Evolutionary conservation across 2,329 filamentous ascomycete species (phyloP).

Genomic region (Arthroderma sp.): DNA sequence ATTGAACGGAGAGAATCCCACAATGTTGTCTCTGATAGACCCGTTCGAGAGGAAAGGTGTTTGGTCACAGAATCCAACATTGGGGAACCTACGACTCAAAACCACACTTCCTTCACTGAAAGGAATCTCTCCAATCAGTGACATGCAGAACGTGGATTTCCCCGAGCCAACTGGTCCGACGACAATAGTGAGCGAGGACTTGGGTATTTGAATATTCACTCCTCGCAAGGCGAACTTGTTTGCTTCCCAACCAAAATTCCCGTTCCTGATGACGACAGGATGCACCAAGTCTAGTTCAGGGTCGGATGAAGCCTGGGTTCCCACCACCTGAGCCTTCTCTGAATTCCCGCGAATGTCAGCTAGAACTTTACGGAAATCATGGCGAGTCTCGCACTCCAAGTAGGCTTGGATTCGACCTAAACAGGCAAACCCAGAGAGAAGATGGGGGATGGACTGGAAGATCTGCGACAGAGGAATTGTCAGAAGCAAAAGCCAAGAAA

Average conservation of each 20-base stretch:
- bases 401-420: constrained; percentile 20
- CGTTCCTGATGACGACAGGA: constrained; percentile 12
- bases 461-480: constrained; percentile 14
- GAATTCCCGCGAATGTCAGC: background rate
- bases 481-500: constrained; percentile 19
- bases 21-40: constrained; percentile 31
- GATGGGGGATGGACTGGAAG: constrained; percentile 15
- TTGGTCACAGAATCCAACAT: constrained; percentile 14
- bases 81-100: constrained; percentile 6
- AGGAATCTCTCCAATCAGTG: constrained; percentile 26
- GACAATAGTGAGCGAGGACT: constrained; percentile 19
- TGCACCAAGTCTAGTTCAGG: background rate
- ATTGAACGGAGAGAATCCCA: constrained; percentile 56
- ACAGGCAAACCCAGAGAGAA: constrained; percentile 16
- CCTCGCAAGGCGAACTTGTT: constrained; percentile 16
- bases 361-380: constrained; percentile 12
- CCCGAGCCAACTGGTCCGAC: constrained; percentile 22
- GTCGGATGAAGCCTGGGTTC: background rate
- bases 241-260: constrained; percentile 20
- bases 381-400: constrained; percentile 14
- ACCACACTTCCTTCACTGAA: constrained; percentile 18
- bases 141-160: constrained; percentile 26
- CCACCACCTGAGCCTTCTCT: background rate
- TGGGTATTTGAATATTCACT: constrained; percentile 12
- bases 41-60: constrained; percentile 15